Evolutionary conservation across 768 basidiomycete genomes (phyloP).

Genomic region (Xerocomus spinulosus): DNA sequence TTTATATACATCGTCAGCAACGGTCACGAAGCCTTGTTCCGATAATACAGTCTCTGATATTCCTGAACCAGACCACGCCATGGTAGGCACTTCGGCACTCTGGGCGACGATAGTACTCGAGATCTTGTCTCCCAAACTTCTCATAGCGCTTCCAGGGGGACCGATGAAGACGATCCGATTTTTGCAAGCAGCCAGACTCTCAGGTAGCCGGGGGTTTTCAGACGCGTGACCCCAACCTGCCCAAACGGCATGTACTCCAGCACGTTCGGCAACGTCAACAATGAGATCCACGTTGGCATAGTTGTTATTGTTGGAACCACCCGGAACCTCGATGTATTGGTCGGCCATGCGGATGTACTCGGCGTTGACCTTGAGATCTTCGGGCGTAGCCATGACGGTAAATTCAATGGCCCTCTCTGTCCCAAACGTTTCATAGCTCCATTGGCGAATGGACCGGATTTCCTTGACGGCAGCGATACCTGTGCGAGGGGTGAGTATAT

Average conservation of each 20-base stretch:
- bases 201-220: slow-evolving; percentile 95
- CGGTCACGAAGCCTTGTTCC: slow-evolving; percentile 84
- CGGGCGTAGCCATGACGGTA: slow-evolving; percentile 99
- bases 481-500: slow-evolving; percentile 32
- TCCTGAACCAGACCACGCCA: slow-evolving; percentile 98
- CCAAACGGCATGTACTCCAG: slow-evolving; percentile 99
- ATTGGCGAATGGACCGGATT: slow-evolving; percentile 97
- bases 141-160: slow-evolving; percentile 97
- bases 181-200: slow-evolving; percentile 85
- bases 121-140: slow-evolving; percentile 98
- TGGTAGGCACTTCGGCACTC: slow-evolving; percentile 92
- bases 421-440: slow-evolving; percentile 99
- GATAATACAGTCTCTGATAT: slow-evolving; percentile 84
- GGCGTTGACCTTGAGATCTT: slow-evolving; percentile 97
- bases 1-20: slow-evolving; percentile 86
- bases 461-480: slow-evolving; percentile 99
- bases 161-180: slow-evolving; percentile 99
- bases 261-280: slow-evolving; percentile 94
- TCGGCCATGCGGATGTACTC: slow-evolving; percentile 99
- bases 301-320: slow-evolving; percentile 98
- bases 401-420: slow-evolving; percentile 95
- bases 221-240: slow-evolving; percentile 99
- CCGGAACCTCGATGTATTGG: slow-evolving; percentile 97
- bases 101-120: slow-evolving; percentile 99
- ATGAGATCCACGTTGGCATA: slow-evolving; percentile 99